phyloP scores from a whole-genome alignment of 2,329 filamentous ascomycete genomes.

The Xylaria polymorpha region DNA sequence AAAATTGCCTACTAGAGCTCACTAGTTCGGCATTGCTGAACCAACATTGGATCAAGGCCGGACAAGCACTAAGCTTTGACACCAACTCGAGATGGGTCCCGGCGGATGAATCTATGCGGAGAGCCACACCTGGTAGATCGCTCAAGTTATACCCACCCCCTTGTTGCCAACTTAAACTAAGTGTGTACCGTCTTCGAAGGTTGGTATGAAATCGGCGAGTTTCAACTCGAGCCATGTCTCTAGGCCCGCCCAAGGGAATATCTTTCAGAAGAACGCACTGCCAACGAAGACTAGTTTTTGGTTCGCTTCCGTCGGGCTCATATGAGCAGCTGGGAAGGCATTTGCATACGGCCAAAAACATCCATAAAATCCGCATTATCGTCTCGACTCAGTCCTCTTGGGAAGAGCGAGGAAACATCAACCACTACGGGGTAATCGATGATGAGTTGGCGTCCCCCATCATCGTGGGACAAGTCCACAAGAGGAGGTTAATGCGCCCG shows the following conservation, averaged over 20 bases:
- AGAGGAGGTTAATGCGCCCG: constrained; percentile 68
- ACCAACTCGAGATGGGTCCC: constrained; percentile 93
- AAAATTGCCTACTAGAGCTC: constrained; percentile 41
- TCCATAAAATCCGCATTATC: constrained; percentile 90
- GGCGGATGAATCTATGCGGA: constrained; percentile 50
- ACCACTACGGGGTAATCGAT: constrained; percentile 48
- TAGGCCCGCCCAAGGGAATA: constrained; percentile 49
- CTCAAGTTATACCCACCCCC: constrained; percentile 37
- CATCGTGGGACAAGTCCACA: constrained; percentile 58
- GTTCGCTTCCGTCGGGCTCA: constrained; percentile 72
- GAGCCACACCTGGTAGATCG: constrained; percentile 38
- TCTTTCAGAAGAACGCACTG: constrained; percentile 86
- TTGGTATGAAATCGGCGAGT: constrained; percentile 48
- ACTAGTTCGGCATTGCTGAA: constrained; percentile 24
- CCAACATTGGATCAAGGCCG: constrained; percentile 55
- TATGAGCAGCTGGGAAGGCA: constrained; percentile 68
- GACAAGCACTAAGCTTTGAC: constrained; percentile 96
- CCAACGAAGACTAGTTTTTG: constrained; percentile 96
- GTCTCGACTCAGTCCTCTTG: constrained; percentile 61
- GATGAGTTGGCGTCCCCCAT: constrained; percentile 61
- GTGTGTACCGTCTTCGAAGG: constrained; percentile 43
- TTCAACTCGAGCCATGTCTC: constrained; percentile 36
- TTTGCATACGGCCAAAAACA: constrained; percentile 88
- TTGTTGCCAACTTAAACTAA: constrained; percentile 24
- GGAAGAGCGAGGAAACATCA: constrained; percentile 57